Base-by-base conservation (phyloP, 352 stramenopile species). In the Pelagophyceae sp. region DNA sequence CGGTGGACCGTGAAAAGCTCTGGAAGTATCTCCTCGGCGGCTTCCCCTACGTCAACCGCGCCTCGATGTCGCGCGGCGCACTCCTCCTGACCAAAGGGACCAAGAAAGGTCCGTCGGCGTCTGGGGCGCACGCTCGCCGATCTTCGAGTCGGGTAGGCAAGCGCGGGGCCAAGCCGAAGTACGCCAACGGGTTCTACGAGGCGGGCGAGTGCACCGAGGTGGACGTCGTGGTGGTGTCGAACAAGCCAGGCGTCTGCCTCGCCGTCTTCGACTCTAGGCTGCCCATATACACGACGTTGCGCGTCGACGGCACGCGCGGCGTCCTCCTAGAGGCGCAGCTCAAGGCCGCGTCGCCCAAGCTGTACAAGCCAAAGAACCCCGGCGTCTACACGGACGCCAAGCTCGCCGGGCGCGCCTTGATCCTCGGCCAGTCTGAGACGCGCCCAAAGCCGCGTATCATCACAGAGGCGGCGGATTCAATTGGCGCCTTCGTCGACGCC, bases 201-300 rank as follows among this genome's bases (percentile, higher is more conserved):
- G 45, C 11, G 11, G 45, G 45, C 11, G 45, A 54, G 45, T 74
- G 67, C 38, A 33, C 31, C 5, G 67, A 74, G 38, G 38, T 74
- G 3, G 38, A 74, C n/a, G 67, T 74, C 23, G 37, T 58, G 15
- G 37, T 58, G 25, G 67, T 31, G 27, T 31, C 11, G 11, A 58
- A 11, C 6, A 54, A 51, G 6, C 67, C 67, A 33, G 67, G 31
- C 25, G 67, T 74, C 11, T 74, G 67, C 38, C 23, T 74, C 35
- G 67, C 67, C 17, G 23, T 74, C n/a, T 74, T 74, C 38, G 67
- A 74, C 31, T 74, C 67, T 6, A 2, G 67, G 38, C 67, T 74
- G 15, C 67, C 67, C 2, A 74, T 74, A 2, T 74, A 74, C 67
- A 74, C 35, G 35, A 58, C 58, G 35, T 3, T 74, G 11, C 67